Base-by-base conservation (phyloP, 2,329 filamentous ascomycete genomes). In the Fusarium graminum region DNA sequence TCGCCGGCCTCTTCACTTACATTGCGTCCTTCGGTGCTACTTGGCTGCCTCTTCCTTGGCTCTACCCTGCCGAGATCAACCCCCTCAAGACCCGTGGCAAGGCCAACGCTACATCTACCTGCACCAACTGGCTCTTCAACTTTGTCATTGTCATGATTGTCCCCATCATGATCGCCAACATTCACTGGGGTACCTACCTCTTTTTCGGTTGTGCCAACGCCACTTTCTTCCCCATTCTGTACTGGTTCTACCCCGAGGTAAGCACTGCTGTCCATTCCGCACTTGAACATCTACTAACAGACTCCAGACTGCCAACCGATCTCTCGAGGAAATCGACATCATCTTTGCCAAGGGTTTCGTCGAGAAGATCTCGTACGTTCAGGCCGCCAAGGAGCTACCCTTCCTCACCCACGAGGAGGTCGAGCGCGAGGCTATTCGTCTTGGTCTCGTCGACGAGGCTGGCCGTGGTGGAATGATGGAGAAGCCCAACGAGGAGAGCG, bases 61-160 rank as follows among this genome's bases (percentile, higher is more conserved):
- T 85, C 4, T 80, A 88, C 26, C 83, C 86, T 8, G 85, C 85
- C 13, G 85, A 88, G 73, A 83, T 90, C 52, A 90, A 88, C 73
- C 86, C 83, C 0, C 83, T 85, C 29, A 80, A 85, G 30, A 86
- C 87, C 70, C 80, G 86, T 28, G 84, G 83, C 4, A 81, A 82
- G 61, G 82, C 81, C 52, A 87, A 87, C 78, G 85, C 84, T 3
- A 76, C 88, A 7, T 83, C 85, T 2, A 88, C 86, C 0, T 81
- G 83, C 4, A 82, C 81, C 52, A 88, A 88, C 77, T 88, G 86
- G 86, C 78, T 81, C 26, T 91, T 86, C 85, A 90, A 91, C 76
- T 92, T 92, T 79, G 80, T 91, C 68, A 85, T 87, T 65, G 85
- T 87, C 0, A 92, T 93, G 81, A 92, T 92, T 79, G 92, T 90